Percentiles rank a stretch among this genome's conserved stretches.
Conservation (phyloP, 345 rosid genomes). For the Gossypium herbaceum region DNA sequence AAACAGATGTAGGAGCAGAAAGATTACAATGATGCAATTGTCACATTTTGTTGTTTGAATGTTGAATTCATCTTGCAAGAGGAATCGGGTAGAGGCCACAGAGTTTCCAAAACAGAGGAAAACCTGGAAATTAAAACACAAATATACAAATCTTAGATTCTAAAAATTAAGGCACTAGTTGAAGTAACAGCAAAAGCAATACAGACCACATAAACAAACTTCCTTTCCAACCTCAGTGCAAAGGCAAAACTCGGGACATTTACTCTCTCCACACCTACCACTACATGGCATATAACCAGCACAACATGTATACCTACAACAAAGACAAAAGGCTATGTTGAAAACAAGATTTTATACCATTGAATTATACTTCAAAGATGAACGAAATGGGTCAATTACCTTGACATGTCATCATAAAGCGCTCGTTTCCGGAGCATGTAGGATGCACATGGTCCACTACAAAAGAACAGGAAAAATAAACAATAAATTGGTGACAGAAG, state of each 20-base stretch:
- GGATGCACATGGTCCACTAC: constrained; percentile 87
- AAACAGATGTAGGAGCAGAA: not conserved
- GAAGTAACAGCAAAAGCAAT: not conserved
- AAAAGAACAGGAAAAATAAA: constrained; percentile 14
- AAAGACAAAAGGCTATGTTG: constrained; percentile 11
- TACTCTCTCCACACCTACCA: constrained; percentile 74
- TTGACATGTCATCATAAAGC: constrained; percentile 90
- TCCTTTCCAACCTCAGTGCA: constrained; percentile 55
- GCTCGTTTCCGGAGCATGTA: constrained; percentile 93
- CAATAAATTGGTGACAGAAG: not conserved
- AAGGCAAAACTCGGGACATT: constrained; percentile 73
- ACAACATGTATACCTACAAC: constrained; percentile 81
- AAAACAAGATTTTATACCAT: not conserved
- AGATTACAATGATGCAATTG: constrained; percentile 84
- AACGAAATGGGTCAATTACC: constrained; percentile 38
- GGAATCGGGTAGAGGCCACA: constrained; percentile 91
- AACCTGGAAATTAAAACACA: constrained; percentile 48
- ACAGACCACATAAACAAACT: constrained; percentile 7
- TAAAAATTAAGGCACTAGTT: not conserved
- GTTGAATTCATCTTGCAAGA: constrained; percentile 96
- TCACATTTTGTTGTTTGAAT: constrained; percentile 97
- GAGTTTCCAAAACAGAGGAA: constrained; percentile 87
- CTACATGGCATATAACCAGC: constrained; percentile 99
- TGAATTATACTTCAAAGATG: not conserved
- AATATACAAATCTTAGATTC: too few relatives aligned